These are phyloP conservation scores for Fusarium temperatum DNA, from an alignment of 2,329 filamentous ascomycete genomes.

Conservation along the genomic window DNA sequence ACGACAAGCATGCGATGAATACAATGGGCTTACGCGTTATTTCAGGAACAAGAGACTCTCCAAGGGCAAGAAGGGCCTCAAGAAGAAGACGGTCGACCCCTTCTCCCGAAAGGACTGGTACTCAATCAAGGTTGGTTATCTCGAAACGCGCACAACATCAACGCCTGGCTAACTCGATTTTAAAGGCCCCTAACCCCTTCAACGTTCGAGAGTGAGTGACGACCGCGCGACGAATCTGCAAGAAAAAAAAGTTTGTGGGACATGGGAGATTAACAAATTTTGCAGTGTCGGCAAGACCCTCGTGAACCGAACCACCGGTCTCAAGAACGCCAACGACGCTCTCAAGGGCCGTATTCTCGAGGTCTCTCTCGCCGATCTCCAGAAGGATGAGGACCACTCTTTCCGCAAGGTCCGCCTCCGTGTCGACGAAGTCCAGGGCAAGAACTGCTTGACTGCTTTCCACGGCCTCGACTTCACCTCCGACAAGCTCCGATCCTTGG, in stretches of 20 bases:
- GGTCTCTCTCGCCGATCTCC: conserved; percentile 97
- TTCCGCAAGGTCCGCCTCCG: conserved; percentile 99
- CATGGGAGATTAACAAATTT: conserved; percentile 36
- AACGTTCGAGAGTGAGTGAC: conserved; percentile 90
- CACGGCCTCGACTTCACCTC: conserved; percentile 99
- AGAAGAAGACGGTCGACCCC: conserved; percentile 98
- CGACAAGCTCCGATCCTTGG: conserved; percentile 98
- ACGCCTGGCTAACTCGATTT: conserved; percentile 29
- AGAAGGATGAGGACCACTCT: conserved; percentile 99
- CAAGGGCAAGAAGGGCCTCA: conserved; percentile 99
- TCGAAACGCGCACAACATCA: background rate
- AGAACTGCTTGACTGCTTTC: conserved; percentile 99
- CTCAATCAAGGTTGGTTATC: conserved; percentile 80
- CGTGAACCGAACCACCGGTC: conserved; percentile 98
- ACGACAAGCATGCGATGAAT: background rate
- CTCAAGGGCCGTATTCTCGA: conserved; percentile 99
- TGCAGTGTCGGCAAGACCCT: conserved; percentile 98
- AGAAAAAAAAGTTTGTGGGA: conserved; percentile 18
- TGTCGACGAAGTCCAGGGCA: conserved; percentile 98
- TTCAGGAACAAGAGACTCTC: conserved; percentile 99
- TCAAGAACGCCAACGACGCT: conserved; percentile 99
- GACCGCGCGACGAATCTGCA: conserved; percentile 31
- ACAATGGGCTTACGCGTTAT: conserved; percentile 37
- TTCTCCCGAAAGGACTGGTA: conserved; percentile 99
- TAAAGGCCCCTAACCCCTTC: conserved; percentile 91